Conservation (phyloP, 106 monocot species). For the Platanthera guangdongensis region DNA sequence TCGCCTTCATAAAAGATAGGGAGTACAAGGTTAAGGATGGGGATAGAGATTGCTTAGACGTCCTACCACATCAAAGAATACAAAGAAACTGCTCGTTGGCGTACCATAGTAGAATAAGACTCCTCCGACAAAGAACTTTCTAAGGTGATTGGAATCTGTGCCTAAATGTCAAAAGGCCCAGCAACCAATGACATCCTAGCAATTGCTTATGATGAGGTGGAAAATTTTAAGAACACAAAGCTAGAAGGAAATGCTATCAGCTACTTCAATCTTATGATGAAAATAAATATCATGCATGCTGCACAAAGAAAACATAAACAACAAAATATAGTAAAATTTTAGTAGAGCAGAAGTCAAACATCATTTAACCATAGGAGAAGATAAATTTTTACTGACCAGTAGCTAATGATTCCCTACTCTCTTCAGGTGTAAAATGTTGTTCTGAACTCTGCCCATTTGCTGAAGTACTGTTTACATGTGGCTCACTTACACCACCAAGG, state of each 20-base stretch:
- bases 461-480: slow-evolving; percentile 18
- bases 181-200: neutral
- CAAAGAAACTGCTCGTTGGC: too few relatives aligned
- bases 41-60: too few relatives aligned
- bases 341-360: neutral
- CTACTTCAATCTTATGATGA: neutral
- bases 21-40: too few relatives aligned
- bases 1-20: too few relatives aligned
- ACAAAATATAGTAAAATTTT: neutral
- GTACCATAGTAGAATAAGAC: too few relatives aligned
- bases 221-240: neutral
- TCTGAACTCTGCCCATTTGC: slow-evolving; percentile 20
- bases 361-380: neutral
- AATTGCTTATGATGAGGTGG: neutral
- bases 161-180: too few relatives aligned
- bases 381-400: slow-evolving; percentile 5
- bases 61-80: too few relatives aligned
- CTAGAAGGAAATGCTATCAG: neutral
- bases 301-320: neutral
- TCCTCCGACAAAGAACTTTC: too few relatives aligned
- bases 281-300: slow-evolving; percentile 3
- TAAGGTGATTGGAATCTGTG: too few relatives aligned
- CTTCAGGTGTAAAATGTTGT: slow-evolving; percentile 25
- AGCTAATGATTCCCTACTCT: slow-evolving; percentile 26
- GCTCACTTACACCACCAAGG: slow-evolving; percentile 38